Evolutionary conservation across 352 stramenopile species (phyloP).

Genomic region (Saprolegnia diclina): DNA sequence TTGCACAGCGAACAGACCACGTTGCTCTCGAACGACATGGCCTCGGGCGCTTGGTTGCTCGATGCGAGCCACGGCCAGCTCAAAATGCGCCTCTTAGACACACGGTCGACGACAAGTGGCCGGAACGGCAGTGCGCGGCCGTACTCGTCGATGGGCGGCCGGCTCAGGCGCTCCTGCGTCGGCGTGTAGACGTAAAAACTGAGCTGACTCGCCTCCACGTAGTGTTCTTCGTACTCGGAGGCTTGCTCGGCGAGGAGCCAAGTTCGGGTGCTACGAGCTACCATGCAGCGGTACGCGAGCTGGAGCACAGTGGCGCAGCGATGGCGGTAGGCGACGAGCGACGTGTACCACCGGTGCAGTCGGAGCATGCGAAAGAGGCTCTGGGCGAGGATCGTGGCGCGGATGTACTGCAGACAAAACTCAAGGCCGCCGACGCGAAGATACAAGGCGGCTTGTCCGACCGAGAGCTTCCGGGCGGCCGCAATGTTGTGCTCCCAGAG

Average conservation of each 20-base stretch:
- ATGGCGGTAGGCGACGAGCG: conserved; percentile 36
- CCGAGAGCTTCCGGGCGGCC: conserved; percentile 33
- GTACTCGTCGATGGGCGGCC: conserved; percentile 50
- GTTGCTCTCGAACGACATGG: conserved; percentile 17
- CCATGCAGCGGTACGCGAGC: conserved; percentile 44
- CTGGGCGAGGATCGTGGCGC: conserved; percentile 44
- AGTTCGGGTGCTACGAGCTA: conserved; percentile 35
- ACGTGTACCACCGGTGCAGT: conserved; percentile 46
- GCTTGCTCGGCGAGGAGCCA: conserved; percentile 54
- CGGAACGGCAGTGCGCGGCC: conserved; percentile 51
- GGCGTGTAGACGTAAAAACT: conserved; percentile 68
- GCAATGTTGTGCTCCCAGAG: conserved; percentile 52
- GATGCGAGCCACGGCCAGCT: conserved; percentile 54
- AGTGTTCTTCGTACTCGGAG: conserved; percentile 62
- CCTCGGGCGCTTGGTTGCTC: conserved; percentile 22
- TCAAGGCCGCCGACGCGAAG: conserved; percentile 56
- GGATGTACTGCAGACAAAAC: conserved; percentile 48
- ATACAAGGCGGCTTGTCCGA: conserved; percentile 58
- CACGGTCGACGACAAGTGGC: conserved; percentile 62
- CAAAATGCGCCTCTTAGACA: conserved; percentile 63
- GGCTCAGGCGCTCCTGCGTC: conserved; percentile 53
- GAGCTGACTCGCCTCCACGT: conserved; percentile 42
- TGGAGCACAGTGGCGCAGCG: conserved; percentile 45
- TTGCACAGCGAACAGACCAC: conserved; percentile 49
- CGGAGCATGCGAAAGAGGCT: conserved; percentile 54